phyloP scores from a whole-genome alignment of 148 eudicot species.

The Euryodendron excelsum region DNA sequence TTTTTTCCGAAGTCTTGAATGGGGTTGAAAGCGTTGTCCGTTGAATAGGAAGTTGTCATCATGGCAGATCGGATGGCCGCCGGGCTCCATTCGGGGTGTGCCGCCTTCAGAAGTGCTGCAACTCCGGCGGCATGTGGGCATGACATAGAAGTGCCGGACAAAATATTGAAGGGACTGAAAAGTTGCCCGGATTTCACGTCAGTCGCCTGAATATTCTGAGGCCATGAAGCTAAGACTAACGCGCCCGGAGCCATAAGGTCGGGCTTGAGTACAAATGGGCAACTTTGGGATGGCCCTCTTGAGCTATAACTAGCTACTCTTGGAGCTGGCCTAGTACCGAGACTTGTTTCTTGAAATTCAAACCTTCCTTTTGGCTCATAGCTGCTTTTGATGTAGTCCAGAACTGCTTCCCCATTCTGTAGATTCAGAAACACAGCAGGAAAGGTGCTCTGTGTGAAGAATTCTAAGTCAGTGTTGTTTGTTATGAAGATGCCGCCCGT shows the following conservation, averaged over 20 bases:
- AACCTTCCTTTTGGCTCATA: slow-evolving; percentile 19
- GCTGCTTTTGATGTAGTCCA: slow-evolving; percentile 15
- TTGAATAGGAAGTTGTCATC: slow-evolving; percentile 37
- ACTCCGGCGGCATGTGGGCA: slow-evolving; percentile 41
- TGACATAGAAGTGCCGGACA: slow-evolving; percentile 39
- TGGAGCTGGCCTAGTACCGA: slow-evolving; percentile 19
- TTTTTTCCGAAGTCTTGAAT: slow-evolving; percentile 25
- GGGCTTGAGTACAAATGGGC: slow-evolving; percentile 28
- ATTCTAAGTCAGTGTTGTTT: neutral
- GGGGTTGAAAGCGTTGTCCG: slow-evolving; percentile 22
- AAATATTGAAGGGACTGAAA: slow-evolving; percentile 22
- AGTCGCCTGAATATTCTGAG: neutral
- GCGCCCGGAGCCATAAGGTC: slow-evolving; percentile 31
- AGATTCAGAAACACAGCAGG: slow-evolving; percentile 14
- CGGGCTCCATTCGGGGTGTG: slow-evolving; percentile 36
- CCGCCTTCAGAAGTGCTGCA: slow-evolving; percentile 35
- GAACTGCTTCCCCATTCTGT: slow-evolving; percentile 5
- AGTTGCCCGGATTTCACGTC: neutral
- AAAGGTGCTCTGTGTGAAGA: neutral
- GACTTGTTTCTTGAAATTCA: slow-evolving; percentile 5
- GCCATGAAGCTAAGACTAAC: slow-evolving; percentile 21
- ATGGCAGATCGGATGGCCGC: slow-evolving; percentile 40
- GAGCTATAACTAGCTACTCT: slow-evolving; percentile 24
- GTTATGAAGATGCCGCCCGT: slow-evolving; percentile 26
- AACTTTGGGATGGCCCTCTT: slow-evolving; percentile 29